Evolutionary conservation across 306 rosid species (phyloP), one percentile per base, ranked within the genome.

Genomic region (Pyrus bretschneideri): DNA sequence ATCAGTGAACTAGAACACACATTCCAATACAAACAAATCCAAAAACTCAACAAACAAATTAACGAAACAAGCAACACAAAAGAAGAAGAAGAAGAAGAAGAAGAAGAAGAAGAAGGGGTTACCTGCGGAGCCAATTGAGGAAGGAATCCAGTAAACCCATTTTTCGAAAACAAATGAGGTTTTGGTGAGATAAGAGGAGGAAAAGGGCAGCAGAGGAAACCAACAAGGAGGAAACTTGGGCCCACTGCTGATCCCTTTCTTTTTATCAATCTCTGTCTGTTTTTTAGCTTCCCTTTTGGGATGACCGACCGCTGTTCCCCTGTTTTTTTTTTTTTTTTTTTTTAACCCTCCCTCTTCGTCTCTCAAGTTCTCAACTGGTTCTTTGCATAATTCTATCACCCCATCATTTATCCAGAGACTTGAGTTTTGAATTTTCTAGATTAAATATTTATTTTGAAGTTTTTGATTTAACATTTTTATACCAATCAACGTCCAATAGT

Each of bases 71-170:
- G 51, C 49, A 9, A 10, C 54, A 49, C 2, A 22, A 14, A 46
- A 46, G 45, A 9, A n/a, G 51, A 62, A 45, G 40, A 44, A 65
- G 60, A 14, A 72, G 3, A 4, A 30, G 30, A 27, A 25, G 58
- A 63, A 62, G 40, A 23, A 64, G 73, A 25, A 1, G 25, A 25
- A 25, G 25, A 11, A 63, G 57, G 17, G 29, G 15, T 60, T 81
- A 94, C 98, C 98, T 88, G 76, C 97, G 91, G 74, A 94, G 98
- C 97, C 98, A 94, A 82, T 81, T 93, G 85, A 93, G 98, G 46
- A 93, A 21, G 60, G 96, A 86, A 88, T 93, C 98, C 85, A 87
- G 85, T 69, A 93, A 88, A 79, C 98, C 96, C 98, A 93, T 93
- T 51, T 51, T n/a, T 15, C 35, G 29, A 42, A 60, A 23, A 22